Evolutionary conservation across 768 basidiomycete species (phyloP), one percentile per base, ranked within the genome.

Genomic region (Mycena alexandri): DNA sequence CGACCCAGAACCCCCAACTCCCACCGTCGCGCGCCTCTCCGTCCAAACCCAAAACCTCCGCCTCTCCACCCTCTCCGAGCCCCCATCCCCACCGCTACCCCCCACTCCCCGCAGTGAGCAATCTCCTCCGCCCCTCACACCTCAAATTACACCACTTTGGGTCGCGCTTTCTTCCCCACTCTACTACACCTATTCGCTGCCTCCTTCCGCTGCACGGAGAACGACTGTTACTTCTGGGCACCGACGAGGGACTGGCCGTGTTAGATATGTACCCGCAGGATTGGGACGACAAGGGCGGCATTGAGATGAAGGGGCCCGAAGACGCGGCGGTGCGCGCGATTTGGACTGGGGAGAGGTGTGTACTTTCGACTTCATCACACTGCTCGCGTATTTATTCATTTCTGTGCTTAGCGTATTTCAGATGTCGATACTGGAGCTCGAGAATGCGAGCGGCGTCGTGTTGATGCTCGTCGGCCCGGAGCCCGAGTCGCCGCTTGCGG

Each of bases 111-210:
- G 81, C 85, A 63, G 74, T 84, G 22, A 84, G 82, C 75, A 86
- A 89, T 73, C 79, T 70, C 22, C 81, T 87, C n/a, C 75, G 77
- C 17, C 91, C 93, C 0, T 89, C 86, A 2, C 92, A 89, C 72
- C 79, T 94, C 22, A 85, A 85, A 68, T 77, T 95, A 54, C 90
- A 90, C 72, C 87, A 92, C 46, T 94, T 95, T 75, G 94, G 94
- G 22, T 95, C 93, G 21, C 86, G 93, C 17, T 95, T 95, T 75
- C 82, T 95, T 38, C 93, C 94, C 13, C 94, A 95, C 72, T 80
- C 93, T 17, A 91, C 87, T 3, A 83, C 86, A 0, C 92, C 86
- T 36, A 95, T 95, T 66, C 87, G 89, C 61, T 91, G 91, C 76
- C 76, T 94, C 13, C 83, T 95, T 36, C 93, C 94, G 10, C 74